Base-by-base conservation (phyloP, 176 grass and related monocot species). In the Neostapfia colusana region DNA sequence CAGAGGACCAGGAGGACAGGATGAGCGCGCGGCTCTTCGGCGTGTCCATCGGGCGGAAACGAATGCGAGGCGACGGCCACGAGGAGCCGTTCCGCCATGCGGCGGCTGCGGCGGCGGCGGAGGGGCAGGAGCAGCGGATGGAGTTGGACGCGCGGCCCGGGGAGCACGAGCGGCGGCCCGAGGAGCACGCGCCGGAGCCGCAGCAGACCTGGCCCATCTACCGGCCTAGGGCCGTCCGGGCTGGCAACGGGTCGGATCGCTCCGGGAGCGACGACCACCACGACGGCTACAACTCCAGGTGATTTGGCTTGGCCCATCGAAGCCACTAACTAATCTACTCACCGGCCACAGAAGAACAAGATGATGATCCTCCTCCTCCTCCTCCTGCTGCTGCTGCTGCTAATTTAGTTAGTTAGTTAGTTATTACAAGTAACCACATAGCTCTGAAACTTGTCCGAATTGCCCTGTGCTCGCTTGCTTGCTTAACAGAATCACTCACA, bases 11-110 rank as follows among this genome's bases (percentile, higher is more conserved):
- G 5, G 82, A 71, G 28, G 91, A 81, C 0, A 61, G 77, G 23
- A 74, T 69, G 31, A 51, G 81, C 65, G 73, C 93, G 7, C 79
- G 70, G 80, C 77, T 96, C 15, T 96, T 96, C 69, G 89, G 87
- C 39, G 90, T 96, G 78, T 88, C 89, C 21, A 91, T 92, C 31
- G 89, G 93, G 2, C 49, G 81, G 67, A 96, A 96, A 61, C 56
- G 93, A 53, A 59, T 65, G 76, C 81, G 81, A 0, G 81, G 72
- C 28, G 85, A 31, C 31, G 31, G 31, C 31, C 2, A 65, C 15
- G 65, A 57, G 3, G 77, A 62, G 4, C 50, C 28, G 12, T 44
- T 64, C 8, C 24, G 24, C 14, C 27, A 42, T 15, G 54, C 31
- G 10, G 64, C 46, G 10, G 64, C 46, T 21, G 79, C 70, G 56